phyloP scores from a whole-genome alignment of 495 filamentous ascomycete genomes.

The Elasticomyces elasticus region DNA sequence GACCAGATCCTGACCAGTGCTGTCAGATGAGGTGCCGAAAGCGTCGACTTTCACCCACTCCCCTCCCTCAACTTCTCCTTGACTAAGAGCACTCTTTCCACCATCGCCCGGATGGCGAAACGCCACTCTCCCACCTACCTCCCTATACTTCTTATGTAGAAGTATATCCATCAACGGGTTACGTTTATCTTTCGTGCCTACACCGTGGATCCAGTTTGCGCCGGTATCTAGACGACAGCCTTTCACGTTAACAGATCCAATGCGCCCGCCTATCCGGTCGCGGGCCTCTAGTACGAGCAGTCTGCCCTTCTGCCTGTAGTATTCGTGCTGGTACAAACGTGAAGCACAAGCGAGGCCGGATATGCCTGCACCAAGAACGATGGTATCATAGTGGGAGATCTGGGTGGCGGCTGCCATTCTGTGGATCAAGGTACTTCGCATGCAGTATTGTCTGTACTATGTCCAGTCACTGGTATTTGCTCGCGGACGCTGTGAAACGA shows the following conservation, averaged over 20 bases:
- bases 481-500: no score
- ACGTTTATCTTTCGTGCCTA: conserved; percentile 11
- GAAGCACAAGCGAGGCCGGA: conserved; percentile 15
- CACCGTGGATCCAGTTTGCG: conserved; percentile 21
- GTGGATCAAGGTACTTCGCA: background rate
- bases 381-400: conserved; percentile 5
- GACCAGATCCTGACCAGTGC: conserved; percentile 1
- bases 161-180: conserved; percentile 18
- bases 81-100: background rate
- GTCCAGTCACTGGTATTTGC: no score
- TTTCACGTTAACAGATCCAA: conserved; percentile 13
- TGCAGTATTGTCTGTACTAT: background rate
- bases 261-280: conserved; percentile 16
- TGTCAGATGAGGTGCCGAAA: background rate
- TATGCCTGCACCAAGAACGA: conserved; percentile 17
- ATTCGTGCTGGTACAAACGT: background rate
- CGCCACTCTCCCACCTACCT: conserved; percentile 5
- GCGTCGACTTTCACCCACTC: conserved; percentile 9
- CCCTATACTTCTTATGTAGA: conserved; percentile 7
- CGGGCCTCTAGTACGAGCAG: conserved; percentile 17
- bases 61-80: conserved; percentile 12
- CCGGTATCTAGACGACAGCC: conserved; percentile 17
- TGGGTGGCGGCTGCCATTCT: background rate
- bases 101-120: background rate
- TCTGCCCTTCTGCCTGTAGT: background rate